These are phyloP conservation scores for Didymella sp. DNA, from an alignment of 2,329 filamentous ascomycete genomes.

Conservation along the genomic window DNA sequence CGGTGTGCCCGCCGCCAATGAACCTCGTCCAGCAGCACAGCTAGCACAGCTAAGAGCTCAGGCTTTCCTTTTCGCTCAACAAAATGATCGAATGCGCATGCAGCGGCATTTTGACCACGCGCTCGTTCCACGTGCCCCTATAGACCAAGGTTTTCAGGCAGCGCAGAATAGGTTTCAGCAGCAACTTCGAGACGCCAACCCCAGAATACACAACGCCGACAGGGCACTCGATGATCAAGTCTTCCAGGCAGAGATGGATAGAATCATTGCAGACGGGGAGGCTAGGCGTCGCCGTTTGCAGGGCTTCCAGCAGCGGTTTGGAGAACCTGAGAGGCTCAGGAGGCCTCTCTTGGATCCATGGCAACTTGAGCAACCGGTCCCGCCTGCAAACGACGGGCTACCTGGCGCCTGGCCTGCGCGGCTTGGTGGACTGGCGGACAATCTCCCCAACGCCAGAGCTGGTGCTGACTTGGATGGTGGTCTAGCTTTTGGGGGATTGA, in stretches of 20 bases:
- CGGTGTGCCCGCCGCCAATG: background rate
- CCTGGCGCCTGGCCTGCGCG: background rate
- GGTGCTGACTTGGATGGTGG: background rate
- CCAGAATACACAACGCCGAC: background rate
- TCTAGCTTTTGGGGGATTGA: background rate
- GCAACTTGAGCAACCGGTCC: background rate
- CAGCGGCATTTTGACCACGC: background rate
- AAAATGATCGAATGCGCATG: background rate
- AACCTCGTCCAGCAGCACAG: background rate
- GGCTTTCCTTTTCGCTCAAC: background rate
- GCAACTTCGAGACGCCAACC: conserved; percentile 1
- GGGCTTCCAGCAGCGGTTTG: background rate
- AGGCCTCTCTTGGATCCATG: background rate
- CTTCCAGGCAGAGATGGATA: background rate
- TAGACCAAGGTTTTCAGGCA: background rate
- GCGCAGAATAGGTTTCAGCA: background rate
- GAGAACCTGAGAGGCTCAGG: background rate
- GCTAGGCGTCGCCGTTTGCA: background rate
- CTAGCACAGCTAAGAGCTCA: background rate
- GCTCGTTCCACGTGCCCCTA: background rate
- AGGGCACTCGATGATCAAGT: background rate
- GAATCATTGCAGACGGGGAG: background rate
- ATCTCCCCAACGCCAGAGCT: background rate
- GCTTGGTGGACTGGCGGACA: background rate
- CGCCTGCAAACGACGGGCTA: background rate